Base-by-base conservation (phyloP, 2,329 filamentous ascomycete genomes). In the Aspergillus sp. region DNA sequence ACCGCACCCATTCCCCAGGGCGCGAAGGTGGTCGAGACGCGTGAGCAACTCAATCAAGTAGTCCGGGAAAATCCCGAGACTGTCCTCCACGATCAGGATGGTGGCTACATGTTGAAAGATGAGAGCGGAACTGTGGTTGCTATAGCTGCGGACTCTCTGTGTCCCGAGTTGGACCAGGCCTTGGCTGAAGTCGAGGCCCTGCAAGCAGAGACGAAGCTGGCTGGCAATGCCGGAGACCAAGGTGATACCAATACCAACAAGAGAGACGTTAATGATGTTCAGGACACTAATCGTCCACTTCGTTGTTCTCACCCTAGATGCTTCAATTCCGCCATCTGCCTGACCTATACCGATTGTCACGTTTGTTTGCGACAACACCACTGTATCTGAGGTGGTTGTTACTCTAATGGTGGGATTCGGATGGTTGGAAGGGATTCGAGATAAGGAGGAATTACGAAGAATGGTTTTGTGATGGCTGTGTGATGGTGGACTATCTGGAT, bases 51-150 rank as follows among this genome's bases (percentile, higher is more conserved):
- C 41, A 48, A 41, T 42, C 15, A 55, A 17, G 44, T 17, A 11
- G 57, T 27, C 6, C 30, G 30, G n/a, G 25, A 47, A 17, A 27
- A 51, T 21, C 27, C 41, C n/a, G 21, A 55, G 11, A 60, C 44
- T 5, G 52, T 41, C 23, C 44, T 60, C 15, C 25, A 42, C 36
- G 44, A 56, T 19, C 51, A 60, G 39, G 52, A 52, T 6, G 52
- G 58, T 13, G 58, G 57, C n/a, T 56, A 56, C 52, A 56, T 41
- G 32, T 17, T 60, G 23, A 60, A 60, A 49, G 32, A 60, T 15
- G 27, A 23, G 23, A 32, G 32, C 25, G 52, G 52, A 8, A 17
- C 19, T n/a, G 19, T 27, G 15, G 17, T 56, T 10, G 58, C 52
- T 7, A 15, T 56, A 8, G 58, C 58, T 8, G 32, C 52, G 0